Conservation (phyloP, 306 rosid species). For the Lablab purpureus region DNA sequence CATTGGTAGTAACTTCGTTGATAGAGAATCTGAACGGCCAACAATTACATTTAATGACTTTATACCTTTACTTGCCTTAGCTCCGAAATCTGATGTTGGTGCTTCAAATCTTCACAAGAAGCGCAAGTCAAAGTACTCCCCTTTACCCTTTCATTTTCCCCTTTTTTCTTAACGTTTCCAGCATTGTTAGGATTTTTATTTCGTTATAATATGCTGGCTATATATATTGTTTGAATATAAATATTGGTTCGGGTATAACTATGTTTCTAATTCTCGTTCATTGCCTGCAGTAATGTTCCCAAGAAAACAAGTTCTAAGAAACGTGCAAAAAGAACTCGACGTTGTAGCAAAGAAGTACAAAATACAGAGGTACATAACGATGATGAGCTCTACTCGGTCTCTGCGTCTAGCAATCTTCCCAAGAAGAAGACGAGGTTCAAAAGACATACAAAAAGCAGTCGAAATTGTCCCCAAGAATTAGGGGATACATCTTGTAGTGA, state of each 20-base stretch:
- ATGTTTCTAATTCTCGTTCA: conserved; percentile 35
- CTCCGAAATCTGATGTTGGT: conserved; percentile 42
- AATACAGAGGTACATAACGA: conserved; percentile 13
- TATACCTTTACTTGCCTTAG: conserved; percentile 54
- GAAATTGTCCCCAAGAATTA: conserved; percentile 36
- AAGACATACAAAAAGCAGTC: conserved; percentile 47
- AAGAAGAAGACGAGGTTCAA: conserved; percentile 53
- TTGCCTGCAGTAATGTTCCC: conserved; percentile 57
- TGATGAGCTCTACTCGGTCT: conserved; percentile 20
- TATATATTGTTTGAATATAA: conserved; percentile 20
- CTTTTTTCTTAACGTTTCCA: conserved; percentile 25
- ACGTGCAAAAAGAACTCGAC: conserved; percentile 43
- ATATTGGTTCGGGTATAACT: conserved; percentile 41
- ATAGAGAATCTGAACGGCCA: conserved; percentile 89
- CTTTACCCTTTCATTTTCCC: conserved; percentile 9
- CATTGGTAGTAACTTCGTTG: conserved; percentile 77
- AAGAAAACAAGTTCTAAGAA: conserved; percentile 53
- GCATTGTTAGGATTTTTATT: conserved; percentile 34
- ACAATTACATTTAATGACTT: conserved; percentile 71
- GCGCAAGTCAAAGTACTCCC: conserved; percentile 60
- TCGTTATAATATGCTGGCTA: not conserved
- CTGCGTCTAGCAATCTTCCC: conserved; percentile 53
- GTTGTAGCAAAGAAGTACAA: conserved; percentile 34
- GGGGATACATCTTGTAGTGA: conserved; percentile 14
- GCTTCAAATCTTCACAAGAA: conserved; percentile 42